phyloP scores from a whole-genome alignment of 257 asterid genomes.

The Knoxia roxburghii region DNA sequence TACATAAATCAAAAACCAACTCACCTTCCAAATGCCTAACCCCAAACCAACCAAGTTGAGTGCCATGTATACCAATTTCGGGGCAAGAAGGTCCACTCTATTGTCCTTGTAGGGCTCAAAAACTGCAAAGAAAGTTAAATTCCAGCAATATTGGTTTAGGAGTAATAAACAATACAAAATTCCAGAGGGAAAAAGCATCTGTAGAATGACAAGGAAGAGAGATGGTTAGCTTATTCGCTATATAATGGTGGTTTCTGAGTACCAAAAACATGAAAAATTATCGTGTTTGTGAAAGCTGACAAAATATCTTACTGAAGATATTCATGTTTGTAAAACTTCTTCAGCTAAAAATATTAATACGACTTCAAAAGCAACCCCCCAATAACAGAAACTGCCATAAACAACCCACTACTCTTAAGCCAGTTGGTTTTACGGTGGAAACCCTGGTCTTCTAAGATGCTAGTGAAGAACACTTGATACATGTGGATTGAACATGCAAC shows the following conservation, averaged over 20 bases:
- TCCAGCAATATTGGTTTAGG: conserved; percentile 12
- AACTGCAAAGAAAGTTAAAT: conserved; percentile 39
- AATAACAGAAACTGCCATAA: not conserved
- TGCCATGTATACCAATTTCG: conserved; percentile 68
- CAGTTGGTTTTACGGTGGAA: not conserved
- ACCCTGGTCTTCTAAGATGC: not conserved
- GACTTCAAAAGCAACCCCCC: not conserved
- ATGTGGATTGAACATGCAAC: not conserved
- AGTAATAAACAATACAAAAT: not conserved
- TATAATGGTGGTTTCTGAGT: not conserved
- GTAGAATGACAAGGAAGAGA: too few relatives aligned
- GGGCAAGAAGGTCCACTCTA: conserved; percentile 72
- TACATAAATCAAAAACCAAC: conserved; percentile 20
- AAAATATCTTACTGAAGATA: not conserved
- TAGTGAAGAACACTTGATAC: not conserved
- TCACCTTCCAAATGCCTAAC: conserved; percentile 90
- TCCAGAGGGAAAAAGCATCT: too few relatives aligned
- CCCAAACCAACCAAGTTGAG: conserved; percentile 89
- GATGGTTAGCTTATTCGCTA: too few relatives aligned
- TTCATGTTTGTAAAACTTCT: not conserved
- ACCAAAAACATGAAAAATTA: not conserved
- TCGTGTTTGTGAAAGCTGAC: not conserved
- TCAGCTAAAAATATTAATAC: not conserved
- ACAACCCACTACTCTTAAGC: not conserved
- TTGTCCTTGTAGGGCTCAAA: conserved; percentile 95